Conservation (phyloP, 2,329 filamentous ascomycete species). For the Curvularia eragrostidis region DNA sequence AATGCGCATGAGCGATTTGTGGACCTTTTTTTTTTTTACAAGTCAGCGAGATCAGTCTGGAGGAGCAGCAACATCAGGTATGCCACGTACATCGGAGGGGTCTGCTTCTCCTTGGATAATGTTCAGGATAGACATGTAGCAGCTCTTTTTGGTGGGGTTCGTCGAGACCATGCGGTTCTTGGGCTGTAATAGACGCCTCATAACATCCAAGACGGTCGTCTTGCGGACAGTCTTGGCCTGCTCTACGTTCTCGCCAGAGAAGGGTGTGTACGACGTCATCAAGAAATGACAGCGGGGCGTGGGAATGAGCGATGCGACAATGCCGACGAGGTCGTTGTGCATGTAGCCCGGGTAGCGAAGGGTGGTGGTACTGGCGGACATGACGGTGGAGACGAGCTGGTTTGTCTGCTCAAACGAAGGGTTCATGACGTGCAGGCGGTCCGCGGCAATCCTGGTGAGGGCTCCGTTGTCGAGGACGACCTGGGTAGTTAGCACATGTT, state of each 20-base stretch:
- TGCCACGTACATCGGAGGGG: constrained; percentile 78
- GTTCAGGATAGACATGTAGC: constrained; percentile 98
- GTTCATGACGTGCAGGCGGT: constrained; percentile 91
- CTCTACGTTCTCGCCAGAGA: constrained; percentile 94
- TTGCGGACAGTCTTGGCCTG: constrained; percentile 98
- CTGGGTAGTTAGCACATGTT: constrained; percentile 44
- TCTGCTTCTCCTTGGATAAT: constrained; percentile 99
- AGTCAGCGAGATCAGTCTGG: constrained; percentile 4
- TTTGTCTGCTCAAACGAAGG: constrained; percentile 98
- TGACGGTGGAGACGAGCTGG: constrained; percentile 92
- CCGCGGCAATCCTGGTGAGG: constrained; percentile 89
- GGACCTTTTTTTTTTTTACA: constrained; percentile 62
- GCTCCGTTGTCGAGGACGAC: constrained; percentile 96
- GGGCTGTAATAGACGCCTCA: constrained; percentile 91
- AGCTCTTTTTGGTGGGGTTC: constrained; percentile 93
- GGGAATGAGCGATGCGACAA: constrained; percentile 92
- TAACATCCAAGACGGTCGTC: constrained; percentile 96
- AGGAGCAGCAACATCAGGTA: neutral
- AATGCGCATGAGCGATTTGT: constrained; percentile 96
- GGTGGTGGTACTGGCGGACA: constrained; percentile 97
- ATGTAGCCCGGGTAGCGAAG: constrained; percentile 98
- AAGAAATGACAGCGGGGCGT: constrained; percentile 97
- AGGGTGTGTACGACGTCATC: constrained; percentile 97
- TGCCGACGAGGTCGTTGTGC: constrained; percentile 98
- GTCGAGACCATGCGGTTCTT: constrained; percentile 99